Percentiles rank a stretch among this genome's conserved stretches.
phyloP scores from a whole-genome alignment of 495 filamentous ascomycete species.

The Penicillium mononematosum region DNA sequence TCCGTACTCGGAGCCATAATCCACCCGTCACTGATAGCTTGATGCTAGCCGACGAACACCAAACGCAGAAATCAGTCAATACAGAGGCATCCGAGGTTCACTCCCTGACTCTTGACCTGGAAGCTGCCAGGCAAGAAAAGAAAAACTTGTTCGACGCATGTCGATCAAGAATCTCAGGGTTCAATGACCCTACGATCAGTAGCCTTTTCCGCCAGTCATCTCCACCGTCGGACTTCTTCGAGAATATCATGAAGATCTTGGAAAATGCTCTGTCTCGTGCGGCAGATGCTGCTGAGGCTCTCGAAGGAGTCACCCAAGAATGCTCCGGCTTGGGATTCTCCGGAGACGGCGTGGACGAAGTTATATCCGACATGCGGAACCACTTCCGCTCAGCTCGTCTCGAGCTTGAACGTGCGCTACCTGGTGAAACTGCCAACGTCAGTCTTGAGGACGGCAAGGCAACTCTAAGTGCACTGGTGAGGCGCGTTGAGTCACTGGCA shows the following conservation, averaged over 20 bases:
- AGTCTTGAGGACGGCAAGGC: constrained; percentile 37
- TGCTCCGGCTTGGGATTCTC: constrained; percentile 57
- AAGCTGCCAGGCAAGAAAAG: constrained; percentile 42
- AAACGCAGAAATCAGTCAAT: constrained; percentile 14
- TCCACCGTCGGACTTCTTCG: constrained; percentile 41
- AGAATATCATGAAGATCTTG: constrained; percentile 34
- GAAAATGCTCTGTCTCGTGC: constrained; percentile 38
- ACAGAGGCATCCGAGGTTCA: constrained; percentile 26
- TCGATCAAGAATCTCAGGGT: constrained; percentile 32
- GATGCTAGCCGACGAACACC: constrained; percentile 15
- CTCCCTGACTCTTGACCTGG: constrained; percentile 33
- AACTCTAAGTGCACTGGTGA: constrained; percentile 39
- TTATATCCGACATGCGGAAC: constrained; percentile 49
- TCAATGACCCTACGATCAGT: constrained; percentile 35
- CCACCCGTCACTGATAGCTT: constrained; percentile 21
- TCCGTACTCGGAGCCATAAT: constrained; percentile 18
- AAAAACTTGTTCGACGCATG: constrained; percentile 40
- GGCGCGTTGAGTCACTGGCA: constrained; percentile 39
- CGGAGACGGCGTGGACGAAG: constrained; percentile 45
- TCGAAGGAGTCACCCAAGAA: constrained; percentile 41
- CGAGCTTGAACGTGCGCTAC: constrained; percentile 63
- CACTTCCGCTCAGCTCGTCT: constrained; percentile 66
- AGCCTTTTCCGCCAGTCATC: constrained; percentile 34
- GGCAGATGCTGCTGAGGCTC: constrained; percentile 36
- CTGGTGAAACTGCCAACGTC: constrained; percentile 57